Evolutionary conservation across 2,329 filamentous ascomycete genomes (phyloP).

Genomic region (Aspergillus sp.): DNA sequence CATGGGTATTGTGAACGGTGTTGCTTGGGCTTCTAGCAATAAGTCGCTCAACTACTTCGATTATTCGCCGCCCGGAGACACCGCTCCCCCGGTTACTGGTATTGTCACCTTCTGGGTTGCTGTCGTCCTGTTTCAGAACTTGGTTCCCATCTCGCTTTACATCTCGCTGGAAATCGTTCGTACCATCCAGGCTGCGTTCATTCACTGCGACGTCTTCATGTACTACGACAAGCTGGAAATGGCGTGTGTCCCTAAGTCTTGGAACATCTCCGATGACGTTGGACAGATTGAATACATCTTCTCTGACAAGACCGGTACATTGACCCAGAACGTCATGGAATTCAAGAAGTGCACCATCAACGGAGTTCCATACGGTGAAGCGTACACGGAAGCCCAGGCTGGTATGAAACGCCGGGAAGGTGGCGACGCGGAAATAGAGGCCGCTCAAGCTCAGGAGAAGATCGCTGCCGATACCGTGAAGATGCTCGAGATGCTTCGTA

Average conservation of each 20-base stretch:
- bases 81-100: slow-evolving; percentile 63
- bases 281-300: slow-evolving; percentile 99
- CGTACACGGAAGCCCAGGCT: slow-evolving; percentile 92
- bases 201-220: slow-evolving; percentile 93
- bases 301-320: slow-evolving; percentile 84
- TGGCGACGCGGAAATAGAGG: slow-evolving; percentile 76
- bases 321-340: slow-evolving; percentile 94
- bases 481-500: slow-evolving; percentile 65
- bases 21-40: slow-evolving; percentile 67
- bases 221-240: slow-evolving; percentile 94
- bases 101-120: slow-evolving; percentile 97
- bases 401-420: slow-evolving; percentile 92
- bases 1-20: slow-evolving; percentile 75
- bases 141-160: slow-evolving; percentile 96
- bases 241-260: slow-evolving; percentile 92
- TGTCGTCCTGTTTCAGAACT: slow-evolving; percentile 93
- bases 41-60: slow-evolving; percentile 78
- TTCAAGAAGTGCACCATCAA: slow-evolving; percentile 99
- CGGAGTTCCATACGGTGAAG: slow-evolving; percentile 91
- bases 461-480: slow-evolving; percentile 70
- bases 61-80: slow-evolving; percentile 71
- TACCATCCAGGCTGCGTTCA: slow-evolving; percentile 89
- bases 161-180: slow-evolving; percentile 95
- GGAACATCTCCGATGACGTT: slow-evolving; percentile 98
- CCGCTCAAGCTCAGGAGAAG: slow-evolving; percentile 62